Evolutionary conservation across 305 asterid genomes (phyloP).

Genomic region (Fraxinus latifolia): DNA sequence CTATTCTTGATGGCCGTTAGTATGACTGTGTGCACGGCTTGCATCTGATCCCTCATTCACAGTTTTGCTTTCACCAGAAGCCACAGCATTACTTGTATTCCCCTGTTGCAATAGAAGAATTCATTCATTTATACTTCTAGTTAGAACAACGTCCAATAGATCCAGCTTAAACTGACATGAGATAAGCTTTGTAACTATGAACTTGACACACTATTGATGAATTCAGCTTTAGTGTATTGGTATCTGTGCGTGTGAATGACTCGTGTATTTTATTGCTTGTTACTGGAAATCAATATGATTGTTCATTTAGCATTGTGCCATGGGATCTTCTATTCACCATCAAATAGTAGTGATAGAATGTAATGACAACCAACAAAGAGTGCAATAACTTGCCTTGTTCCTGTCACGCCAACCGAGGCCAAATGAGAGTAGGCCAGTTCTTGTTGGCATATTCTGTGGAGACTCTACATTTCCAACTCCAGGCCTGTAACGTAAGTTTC

Average conservation of each 20-base stretch:
- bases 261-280: background rate
- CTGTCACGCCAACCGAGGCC: constrained; percentile 82
- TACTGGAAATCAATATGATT: background rate
- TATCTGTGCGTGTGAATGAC: background rate
- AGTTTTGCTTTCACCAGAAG: constrained; percentile 31
- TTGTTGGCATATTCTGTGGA: constrained; percentile 36
- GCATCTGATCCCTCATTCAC: constrained; percentile 29
- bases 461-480: constrained; percentile 35
- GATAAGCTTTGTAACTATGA: constrained; percentile 1
- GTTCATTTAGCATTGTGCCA: background rate
- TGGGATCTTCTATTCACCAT: background rate
- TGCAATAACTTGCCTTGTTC: constrained; percentile 53
- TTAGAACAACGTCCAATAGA: background rate
- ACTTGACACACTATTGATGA: background rate
- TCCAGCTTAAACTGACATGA: background rate
- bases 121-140: background rate
- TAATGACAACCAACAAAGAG: background rate
- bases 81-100: constrained; percentile 31
- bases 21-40: constrained; percentile 22
- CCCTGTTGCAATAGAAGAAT: constrained; percentile 39
- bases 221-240: background rate
- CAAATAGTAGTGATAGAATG: background rate
- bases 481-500: constrained; percentile 33
- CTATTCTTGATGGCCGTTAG: constrained; percentile 28
- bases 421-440: constrained; percentile 59